phyloP scores from a whole-genome alignment of 164 flowering plant genomes.

The Platanus orientalis region DNA sequence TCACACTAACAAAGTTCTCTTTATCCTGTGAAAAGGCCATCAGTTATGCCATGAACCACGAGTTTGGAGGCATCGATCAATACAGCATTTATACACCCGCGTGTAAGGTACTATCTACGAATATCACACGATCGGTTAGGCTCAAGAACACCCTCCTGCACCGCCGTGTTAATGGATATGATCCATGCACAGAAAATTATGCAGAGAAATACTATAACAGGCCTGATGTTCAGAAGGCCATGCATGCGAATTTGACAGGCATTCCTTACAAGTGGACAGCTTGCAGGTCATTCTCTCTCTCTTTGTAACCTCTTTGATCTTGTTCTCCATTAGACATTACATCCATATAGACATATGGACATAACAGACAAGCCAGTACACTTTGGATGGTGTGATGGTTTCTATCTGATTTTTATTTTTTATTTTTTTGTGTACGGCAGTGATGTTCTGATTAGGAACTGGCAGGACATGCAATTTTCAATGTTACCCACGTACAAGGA shows the following conservation, averaged over 20 bases:
- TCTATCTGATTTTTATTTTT: background rate
- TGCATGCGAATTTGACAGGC: constrained; percentile 72
- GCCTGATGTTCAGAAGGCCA: constrained; percentile 73
- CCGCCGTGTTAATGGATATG: constrained; percentile 55
- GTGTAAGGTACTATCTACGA: constrained; percentile 26
- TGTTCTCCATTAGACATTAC: background rate
- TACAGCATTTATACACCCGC: constrained; percentile 79
- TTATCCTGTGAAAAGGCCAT: constrained; percentile 36
- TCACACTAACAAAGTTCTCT: constrained; percentile 26
- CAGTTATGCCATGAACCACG: constrained; percentile 52
- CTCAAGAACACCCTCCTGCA: constrained; percentile 48
- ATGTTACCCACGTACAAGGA: constrained; percentile 71
- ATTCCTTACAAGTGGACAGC: constrained; percentile 81
- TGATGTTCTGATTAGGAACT: constrained; percentile 51
- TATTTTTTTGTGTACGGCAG: constrained; percentile 29
- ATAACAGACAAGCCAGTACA: too few species aligned
- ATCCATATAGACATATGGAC: too few species aligned
- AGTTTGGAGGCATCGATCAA: constrained; percentile 80
- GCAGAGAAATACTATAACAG: constrained; percentile 77
- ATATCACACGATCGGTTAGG: constrained; percentile 21
- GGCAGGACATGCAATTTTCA: constrained; percentile 64
- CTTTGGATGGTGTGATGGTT: too few species aligned
- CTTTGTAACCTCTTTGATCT: background rate
- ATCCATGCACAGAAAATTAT: constrained; percentile 77
- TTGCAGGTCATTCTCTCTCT: constrained; percentile 56